phyloP scores from a whole-genome alignment of 2,329 filamentous ascomycete genomes.

The Aspergillus hiratsukae region DNA sequence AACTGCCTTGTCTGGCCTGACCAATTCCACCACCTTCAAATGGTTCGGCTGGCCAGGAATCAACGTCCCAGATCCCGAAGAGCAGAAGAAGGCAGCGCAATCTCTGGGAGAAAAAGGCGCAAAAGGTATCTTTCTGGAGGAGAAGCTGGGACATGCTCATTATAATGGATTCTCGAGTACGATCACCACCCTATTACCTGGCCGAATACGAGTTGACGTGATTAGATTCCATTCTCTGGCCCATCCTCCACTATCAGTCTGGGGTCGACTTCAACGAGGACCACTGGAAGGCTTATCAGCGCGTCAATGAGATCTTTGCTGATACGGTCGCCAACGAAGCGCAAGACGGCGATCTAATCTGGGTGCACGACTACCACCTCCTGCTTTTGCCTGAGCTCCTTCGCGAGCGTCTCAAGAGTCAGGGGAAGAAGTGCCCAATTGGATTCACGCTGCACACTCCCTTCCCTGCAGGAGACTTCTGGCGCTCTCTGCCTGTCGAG shows the following conservation, averaged over 20 bases:
- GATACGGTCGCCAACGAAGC: slow-evolving; percentile 76
- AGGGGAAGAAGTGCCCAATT: slow-evolving; percentile 78
- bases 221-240: slow-evolving; percentile 89
- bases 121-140: slow-evolving; percentile 79
- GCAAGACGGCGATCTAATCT: slow-evolving; percentile 81
- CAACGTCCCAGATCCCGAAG: slow-evolving; percentile 69
- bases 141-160: slow-evolving; percentile 82
- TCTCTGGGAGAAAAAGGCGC: slow-evolving; percentile 75
- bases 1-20: slow-evolving; percentile 79
- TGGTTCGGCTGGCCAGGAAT: slow-evolving; percentile 97
- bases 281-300: slow-evolving; percentile 80
- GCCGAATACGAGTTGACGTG: background rate
- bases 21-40: slow-evolving; percentile 83
- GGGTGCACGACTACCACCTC: slow-evolving; percentile 95
- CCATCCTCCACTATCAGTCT: slow-evolving; percentile 92
- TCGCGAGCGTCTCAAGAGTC: slow-evolving; percentile 62
- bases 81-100: slow-evolving; percentile 64
- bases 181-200: background rate
- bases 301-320: slow-evolving; percentile 85
- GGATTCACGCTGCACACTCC: slow-evolving; percentile 95
- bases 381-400: slow-evolving; percentile 92
- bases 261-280: slow-evolving; percentile 90
- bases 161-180: slow-evolving; percentile 95
- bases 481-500: slow-evolving; percentile 81
- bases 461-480: slow-evolving; percentile 89